Percentiles rank a stretch among this genome's conserved stretches.
phyloP scores from a whole-genome alignment of 805 yeast genomes.

The Pichia pseudocactophila region DNA sequence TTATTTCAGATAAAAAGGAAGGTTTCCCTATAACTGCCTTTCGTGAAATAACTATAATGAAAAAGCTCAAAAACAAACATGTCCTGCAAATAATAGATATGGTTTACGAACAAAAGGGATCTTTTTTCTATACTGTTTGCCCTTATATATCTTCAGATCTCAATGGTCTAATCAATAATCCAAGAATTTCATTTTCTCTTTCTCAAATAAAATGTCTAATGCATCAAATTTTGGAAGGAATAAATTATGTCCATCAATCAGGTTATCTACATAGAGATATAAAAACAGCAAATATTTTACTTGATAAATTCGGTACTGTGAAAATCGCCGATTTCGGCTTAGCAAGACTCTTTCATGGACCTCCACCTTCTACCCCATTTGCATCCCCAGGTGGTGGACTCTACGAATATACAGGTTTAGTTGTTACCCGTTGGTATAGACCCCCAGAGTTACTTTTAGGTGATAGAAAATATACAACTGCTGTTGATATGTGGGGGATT shows the following conservation, averaged over 20 bases:
- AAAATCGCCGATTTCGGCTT: conserved; percentile 95
- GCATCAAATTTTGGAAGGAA: conserved; percentile 69
- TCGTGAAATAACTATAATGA: conserved; percentile 80
- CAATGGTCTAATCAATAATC: conserved; percentile 82
- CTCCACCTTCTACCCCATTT: conserved; percentile 17
- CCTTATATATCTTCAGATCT: conserved; percentile 91
- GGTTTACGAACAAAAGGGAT: conserved; percentile 43
- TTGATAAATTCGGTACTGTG: conserved; percentile 66
- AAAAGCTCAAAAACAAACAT: conserved; percentile 58
- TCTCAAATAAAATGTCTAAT: conserved; percentile 77
- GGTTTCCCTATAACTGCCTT: conserved; percentile 92
- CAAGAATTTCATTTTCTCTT: conserved; percentile 47
- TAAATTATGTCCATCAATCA: conserved; percentile 65
- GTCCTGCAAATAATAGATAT: conserved; percentile 73
- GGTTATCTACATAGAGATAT: conserved; percentile 78
- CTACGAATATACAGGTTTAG: conserved; percentile 49
- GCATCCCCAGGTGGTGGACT: conserved; percentile 46
- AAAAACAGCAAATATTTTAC: conserved; percentile 88
- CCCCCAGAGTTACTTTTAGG: conserved; percentile 92
- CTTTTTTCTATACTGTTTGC: conserved; percentile 72
- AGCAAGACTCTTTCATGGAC: conserved; percentile 53
- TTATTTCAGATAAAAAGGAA: conserved; percentile 69
- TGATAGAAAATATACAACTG: conserved; percentile 79
- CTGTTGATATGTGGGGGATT: conserved; percentile 96
- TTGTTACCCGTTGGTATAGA: conserved; percentile 95